Conservation (phyloP, 495 filamentous ascomycete genomes). For the Viridothelium virens region DNA sequence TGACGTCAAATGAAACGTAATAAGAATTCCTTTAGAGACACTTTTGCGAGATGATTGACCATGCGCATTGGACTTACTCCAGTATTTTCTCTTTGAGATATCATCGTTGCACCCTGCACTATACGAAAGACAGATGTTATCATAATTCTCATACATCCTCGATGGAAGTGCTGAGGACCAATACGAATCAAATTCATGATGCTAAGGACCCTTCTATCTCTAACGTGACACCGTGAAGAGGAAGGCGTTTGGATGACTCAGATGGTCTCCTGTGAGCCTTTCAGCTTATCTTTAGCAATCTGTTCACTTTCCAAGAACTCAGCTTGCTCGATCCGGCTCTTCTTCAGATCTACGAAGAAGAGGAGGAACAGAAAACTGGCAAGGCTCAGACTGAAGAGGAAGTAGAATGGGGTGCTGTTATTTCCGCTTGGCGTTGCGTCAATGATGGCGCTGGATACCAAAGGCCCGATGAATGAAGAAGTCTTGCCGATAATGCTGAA, state of each 20-base stretch:
- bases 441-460: slow-evolving; percentile 59
- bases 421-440: slow-evolving; percentile 50
- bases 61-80: too few relatives aligned
- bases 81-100: too few relatives aligned
- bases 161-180: background rate
- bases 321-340: slow-evolving; percentile 52
- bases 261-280: background rate
- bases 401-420: slow-evolving; percentile 55
- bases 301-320: slow-evolving; percentile 43
- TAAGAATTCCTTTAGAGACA: too few relatives aligned
- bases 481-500: slow-evolving; percentile 62
- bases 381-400: slow-evolving; percentile 51
- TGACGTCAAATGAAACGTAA: too few relatives aligned
- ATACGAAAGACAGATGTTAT: too few relatives aligned
- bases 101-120: too few relatives aligned
- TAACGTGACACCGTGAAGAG: too few relatives aligned
- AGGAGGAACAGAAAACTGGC: slow-evolving; percentile 46
- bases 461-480: slow-evolving; percentile 54
- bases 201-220: too few relatives aligned
- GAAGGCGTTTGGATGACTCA: background rate
- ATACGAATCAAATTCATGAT: background rate
- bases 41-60: too few relatives aligned
- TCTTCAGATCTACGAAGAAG: slow-evolving; percentile 49
- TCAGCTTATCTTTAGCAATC: slow-evolving; percentile 23
- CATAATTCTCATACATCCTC: too few relatives aligned